Evolutionary conservation across 208 protist species (phyloP).

Genomic region (Trypanosoma melophagium): DNA sequence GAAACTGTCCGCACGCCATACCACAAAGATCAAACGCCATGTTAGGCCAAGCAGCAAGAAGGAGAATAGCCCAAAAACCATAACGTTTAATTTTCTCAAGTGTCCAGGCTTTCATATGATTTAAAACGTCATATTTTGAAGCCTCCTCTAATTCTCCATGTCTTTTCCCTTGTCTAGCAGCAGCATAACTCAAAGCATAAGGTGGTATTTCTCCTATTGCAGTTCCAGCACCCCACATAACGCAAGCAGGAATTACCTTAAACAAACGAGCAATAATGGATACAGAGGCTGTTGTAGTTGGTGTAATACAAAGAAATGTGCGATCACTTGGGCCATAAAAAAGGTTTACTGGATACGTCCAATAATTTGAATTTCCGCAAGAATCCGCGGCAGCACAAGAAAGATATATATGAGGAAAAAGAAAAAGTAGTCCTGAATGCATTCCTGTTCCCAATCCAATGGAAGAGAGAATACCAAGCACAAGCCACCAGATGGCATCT

Average conservation of each 20-base stretch:
- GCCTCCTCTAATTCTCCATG: constrained; percentile 47
- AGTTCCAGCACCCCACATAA: constrained; percentile 94
- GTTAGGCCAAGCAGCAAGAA: constrained; percentile 95
- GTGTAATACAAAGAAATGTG: constrained; percentile 63
- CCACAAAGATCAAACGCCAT: constrained; percentile 97
- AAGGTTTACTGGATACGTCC: constrained; percentile 83
- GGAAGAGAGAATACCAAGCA: constrained; percentile 90
- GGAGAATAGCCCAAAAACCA: constrained; percentile 93
- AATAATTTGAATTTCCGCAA: constrained; percentile 88
- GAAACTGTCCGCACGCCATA: constrained; percentile 95
- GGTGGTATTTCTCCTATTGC: constrained; percentile 97
- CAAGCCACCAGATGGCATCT: constrained; percentile 88
- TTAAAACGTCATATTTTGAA: constrained; percentile 61
- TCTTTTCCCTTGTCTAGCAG: constrained; percentile 63
- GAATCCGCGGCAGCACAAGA: constrained; percentile 79
- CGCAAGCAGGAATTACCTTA: constrained; percentile 79
- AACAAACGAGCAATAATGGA: constrained; percentile 47
- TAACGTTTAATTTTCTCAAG: constrained; percentile 76
- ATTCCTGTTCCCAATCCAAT: constrained; percentile 93
- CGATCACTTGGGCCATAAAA: constrained; percentile 78
- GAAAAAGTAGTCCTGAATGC: constrained; percentile 94
- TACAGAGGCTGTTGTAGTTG: neutral
- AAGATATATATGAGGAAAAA: constrained; percentile 95
- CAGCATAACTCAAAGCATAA: constrained; percentile 93
- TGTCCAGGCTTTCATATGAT: constrained; percentile 80